Base-by-base conservation (phyloP, 176 grass and related monocot genomes). In the Tuctoria greenei region DNA sequence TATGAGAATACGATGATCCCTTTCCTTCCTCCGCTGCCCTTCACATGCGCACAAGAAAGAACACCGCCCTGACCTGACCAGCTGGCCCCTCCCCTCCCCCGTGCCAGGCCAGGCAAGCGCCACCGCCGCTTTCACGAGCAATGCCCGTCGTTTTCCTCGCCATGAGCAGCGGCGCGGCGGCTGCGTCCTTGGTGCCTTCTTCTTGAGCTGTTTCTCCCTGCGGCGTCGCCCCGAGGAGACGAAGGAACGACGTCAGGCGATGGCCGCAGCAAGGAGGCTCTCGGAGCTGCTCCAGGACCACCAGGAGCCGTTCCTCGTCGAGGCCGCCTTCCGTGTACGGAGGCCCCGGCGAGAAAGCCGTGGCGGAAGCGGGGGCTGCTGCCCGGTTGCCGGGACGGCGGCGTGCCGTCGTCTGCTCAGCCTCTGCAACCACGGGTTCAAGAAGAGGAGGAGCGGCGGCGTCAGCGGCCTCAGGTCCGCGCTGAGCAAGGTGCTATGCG, bases 261-360 rank as follows among this genome's bases (percentile, higher is more conserved):
- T 71, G 81, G 59, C 82, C 60, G 80, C 88, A 4, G 49, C 67
- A 21, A 86, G 88, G 87, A 92, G 87, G 85, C 96, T 99, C 20
- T 99, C 80, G 74, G 96, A 99, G 87, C 83, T 99, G 64, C 85
- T 99, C 31, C 84, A 88, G 72, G 96, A 99, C 81, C 92, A 95
- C 67, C 96, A 99, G 71, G 96, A 99, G 66, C 96, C 96, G 28
- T 99, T 95, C 76, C 89, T 99, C 14, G 46, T 95, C 79, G 96
- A 99, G 35, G 79, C 78, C 41, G 14, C 79, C 55, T 58, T 2
- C 77, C 78, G 58, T 49, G 7, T 18, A 2, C 26, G 64, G 21
- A 25, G 64, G 62, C 63, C 42, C 0, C 75, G 58, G 38, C 81
- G 80, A 26, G 55, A 0, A 58, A 36, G 36, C 41, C 65, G 80